phyloP scores from a whole-genome alignment of 805 yeast species.

The Yarrowia sp. region DNA sequence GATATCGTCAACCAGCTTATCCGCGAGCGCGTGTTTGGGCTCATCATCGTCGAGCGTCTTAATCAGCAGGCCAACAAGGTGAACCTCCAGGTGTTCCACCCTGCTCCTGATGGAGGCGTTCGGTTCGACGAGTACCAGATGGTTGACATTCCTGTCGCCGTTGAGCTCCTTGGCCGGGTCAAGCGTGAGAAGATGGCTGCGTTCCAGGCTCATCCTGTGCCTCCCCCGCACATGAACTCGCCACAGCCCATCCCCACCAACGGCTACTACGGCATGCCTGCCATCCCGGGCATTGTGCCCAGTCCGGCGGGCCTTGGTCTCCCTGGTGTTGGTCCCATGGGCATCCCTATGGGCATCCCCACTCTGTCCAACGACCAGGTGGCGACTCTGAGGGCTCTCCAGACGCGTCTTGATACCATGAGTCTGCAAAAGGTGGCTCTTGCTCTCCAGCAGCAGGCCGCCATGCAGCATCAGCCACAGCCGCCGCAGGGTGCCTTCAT shows the following conservation, averaged over 20 bases:
- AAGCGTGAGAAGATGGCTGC: conserved; percentile 22
- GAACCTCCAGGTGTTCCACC: conserved; percentile 71
- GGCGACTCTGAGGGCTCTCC: conserved; percentile 36
- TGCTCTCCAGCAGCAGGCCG: conserved; percentile 32
- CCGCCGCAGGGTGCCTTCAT: not conserved
- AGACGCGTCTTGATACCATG: conserved; percentile 75
- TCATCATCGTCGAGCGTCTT: conserved; percentile 58
- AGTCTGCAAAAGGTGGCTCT: conserved; percentile 65
- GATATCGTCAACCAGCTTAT: conserved; percentile 54
- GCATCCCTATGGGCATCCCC: not conserved
- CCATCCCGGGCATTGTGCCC: not conserved
- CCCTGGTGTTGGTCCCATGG: conserved; percentile 3
- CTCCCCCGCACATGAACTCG: not conserved
- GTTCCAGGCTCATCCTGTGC: not conserved
- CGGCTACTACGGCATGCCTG: conserved; percentile 3
- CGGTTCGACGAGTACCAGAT: conserved; percentile 74
- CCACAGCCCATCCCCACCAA: conserved; percentile 6
- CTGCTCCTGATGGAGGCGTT: conserved; percentile 58
- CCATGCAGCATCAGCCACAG: conserved; percentile 2
- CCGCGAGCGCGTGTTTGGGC: conserved; percentile 70
- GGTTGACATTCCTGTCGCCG: conserved; percentile 63
- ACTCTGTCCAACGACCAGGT: conserved; percentile 13
- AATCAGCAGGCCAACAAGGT: conserved; percentile 44
- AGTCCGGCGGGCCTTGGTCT: conserved; percentile 19
- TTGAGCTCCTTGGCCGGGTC: conserved; percentile 47